Conservation (phyloP, 495 filamentous ascomycete species). For the Massariosphaeria phaeospora region DNA sequence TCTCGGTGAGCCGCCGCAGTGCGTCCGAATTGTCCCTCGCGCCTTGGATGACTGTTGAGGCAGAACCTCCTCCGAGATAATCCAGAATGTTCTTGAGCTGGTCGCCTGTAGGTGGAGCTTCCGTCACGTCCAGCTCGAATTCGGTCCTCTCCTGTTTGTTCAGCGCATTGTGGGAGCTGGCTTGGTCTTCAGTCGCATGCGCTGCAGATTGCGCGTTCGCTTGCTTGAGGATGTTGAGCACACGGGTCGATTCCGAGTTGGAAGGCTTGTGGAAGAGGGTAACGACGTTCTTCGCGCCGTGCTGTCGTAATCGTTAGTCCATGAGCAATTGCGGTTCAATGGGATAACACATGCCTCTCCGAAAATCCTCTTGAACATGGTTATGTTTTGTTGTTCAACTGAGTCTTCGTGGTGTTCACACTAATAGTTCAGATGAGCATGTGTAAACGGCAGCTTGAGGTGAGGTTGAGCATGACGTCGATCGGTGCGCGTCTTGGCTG, state of each 20-base stretch:
- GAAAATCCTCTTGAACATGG: slow-evolving; percentile 40
- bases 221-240: slow-evolving; percentile 69
- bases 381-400: background rate
- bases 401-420: background rate
- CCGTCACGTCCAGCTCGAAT: slow-evolving; percentile 84
- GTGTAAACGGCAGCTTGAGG: background rate
- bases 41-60: slow-evolving; percentile 60
- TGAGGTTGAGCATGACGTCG: slow-evolving; percentile 24
- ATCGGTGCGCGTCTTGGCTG: slow-evolving; percentile 20
- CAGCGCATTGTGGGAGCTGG: slow-evolving; percentile 54
- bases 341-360: slow-evolving; percentile 31
- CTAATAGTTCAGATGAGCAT: background rate
- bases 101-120: slow-evolving; percentile 71
- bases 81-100: slow-evolving; percentile 85
- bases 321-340: background rate
- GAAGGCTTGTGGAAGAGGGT: slow-evolving; percentile 89
- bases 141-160: slow-evolving; percentile 53
- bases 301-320: slow-evolving; percentile 28
- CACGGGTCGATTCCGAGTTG: slow-evolving; percentile 58
- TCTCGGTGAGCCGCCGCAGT: slow-evolving; percentile 59
- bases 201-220: slow-evolving; percentile 56
- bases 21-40: slow-evolving; percentile 70
- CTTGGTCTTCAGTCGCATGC: slow-evolving; percentile 62
- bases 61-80: slow-evolving; percentile 55
- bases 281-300: slow-evolving; percentile 62